A percentile compares a stretch with the other conserved stretches of the same genome.
Evolutionary conservation across 2,329 filamentous ascomycete species (phyloP).

Genomic region (Trichoderma sp.): DNA sequence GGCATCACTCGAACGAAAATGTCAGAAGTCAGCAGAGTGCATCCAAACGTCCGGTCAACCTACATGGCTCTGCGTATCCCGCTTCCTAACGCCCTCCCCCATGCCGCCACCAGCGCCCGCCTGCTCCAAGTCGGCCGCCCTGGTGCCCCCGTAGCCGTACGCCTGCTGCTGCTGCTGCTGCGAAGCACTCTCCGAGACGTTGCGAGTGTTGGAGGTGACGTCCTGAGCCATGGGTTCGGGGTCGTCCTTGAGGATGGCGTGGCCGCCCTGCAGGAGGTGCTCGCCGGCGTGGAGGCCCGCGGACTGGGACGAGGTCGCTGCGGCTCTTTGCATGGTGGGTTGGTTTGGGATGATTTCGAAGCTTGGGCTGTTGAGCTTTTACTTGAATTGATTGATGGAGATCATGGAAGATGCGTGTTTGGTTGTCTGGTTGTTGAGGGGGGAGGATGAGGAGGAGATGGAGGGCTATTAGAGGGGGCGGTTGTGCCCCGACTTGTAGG

Average conservation of each 20-base stretch:
- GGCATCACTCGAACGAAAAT: not conserved
- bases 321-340: conserved; percentile 11
- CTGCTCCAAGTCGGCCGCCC: not conserved
- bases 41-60: not conserved
- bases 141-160: not conserved
- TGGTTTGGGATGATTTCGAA: not conserved
- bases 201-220: not conserved
- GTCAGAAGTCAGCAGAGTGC: not conserved
- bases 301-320: not conserved
- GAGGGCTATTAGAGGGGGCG: too few relatives aligned
- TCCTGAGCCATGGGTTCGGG: not conserved
- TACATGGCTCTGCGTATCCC: conserved; percentile 16
- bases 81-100: conserved; percentile 9
- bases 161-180: conserved; percentile 5
- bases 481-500: too few relatives aligned
- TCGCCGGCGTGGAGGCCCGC: not conserved
- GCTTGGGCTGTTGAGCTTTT: too few relatives aligned
- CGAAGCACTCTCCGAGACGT: not conserved
- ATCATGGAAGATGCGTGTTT: too few relatives aligned
- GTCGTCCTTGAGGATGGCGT: conserved; percentile 17
- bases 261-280: conserved; percentile 4
- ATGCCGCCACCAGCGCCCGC: not conserved
- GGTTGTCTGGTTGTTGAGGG: not conserved
- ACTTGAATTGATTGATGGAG: not conserved
- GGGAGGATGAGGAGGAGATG: too few relatives aligned